Conservation (phyloP, 495 filamentous ascomycete genomes). For the Cercophora sp. region DNA sequence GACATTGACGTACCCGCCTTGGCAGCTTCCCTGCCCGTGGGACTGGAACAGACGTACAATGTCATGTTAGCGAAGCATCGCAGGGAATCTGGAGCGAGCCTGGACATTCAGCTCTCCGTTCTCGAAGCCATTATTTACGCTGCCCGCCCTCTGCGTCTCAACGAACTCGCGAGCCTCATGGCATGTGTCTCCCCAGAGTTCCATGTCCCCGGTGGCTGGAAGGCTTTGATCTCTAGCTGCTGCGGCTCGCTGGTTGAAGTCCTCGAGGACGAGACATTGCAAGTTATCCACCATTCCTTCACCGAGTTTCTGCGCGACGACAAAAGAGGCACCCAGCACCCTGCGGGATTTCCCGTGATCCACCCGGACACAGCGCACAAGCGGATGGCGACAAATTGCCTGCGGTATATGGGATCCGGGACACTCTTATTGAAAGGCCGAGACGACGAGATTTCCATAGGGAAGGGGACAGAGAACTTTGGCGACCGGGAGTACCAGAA, state of each 20-base stretch:
- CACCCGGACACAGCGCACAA: slow-evolving; percentile 11
- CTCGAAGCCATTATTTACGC: slow-evolving; percentile 45
- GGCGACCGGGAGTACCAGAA: slow-evolving; percentile 2
- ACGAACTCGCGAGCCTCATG: slow-evolving; percentile 40
- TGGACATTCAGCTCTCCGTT: slow-evolving; percentile 38
- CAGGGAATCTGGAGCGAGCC: slow-evolving; percentile 24
- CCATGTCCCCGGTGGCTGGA: neutral
- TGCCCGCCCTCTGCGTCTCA: slow-evolving; percentile 44
- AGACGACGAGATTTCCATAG: neutral
- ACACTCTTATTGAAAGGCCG: slow-evolving; percentile 2
- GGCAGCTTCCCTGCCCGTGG: slow-evolving; percentile 27
- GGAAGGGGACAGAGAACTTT: neutral
- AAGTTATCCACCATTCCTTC: slow-evolving; percentile 50
- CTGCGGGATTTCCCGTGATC: slow-evolving; percentile 27
- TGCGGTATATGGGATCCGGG: slow-evolving; percentile 11
- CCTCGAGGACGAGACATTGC: slow-evolving; percentile 43
- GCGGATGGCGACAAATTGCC: slow-evolving; percentile 15
- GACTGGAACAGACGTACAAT: slow-evolving; percentile 41
- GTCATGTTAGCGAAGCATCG: slow-evolving; percentile 39
- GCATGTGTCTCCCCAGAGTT: slow-evolving; percentile 16
- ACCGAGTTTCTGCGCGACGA: slow-evolving; percentile 46
- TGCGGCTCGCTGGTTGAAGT: slow-evolving; percentile 47
- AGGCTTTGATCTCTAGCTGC: slow-evolving; percentile 11
- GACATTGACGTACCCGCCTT: slow-evolving; percentile 13
- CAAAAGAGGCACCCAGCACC: neutral